Conservation (phyloP, 2,329 filamentous ascomycete genomes). For the Hypoxylon sp. region DNA sequence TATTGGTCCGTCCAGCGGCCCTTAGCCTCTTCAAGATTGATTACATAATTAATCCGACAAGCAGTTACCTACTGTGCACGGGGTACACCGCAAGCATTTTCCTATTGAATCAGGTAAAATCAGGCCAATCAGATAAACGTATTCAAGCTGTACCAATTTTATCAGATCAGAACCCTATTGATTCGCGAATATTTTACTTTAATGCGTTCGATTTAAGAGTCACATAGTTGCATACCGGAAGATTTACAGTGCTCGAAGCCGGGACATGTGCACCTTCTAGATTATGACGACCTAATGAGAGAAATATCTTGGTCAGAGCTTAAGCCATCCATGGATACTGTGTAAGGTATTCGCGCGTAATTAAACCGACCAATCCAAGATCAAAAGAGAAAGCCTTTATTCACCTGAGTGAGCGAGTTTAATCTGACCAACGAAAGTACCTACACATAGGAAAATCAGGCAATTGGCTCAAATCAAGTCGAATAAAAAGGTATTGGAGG, state of each 20-base stretch:
- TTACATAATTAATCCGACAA: constrained; percentile 11
- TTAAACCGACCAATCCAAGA: too few relatives aligned
- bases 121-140: constrained; percentile 1
- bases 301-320: neutral
- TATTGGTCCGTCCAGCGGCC: constrained; percentile 19
- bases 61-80: neutral
- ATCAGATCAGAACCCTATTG: neutral
- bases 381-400: too few relatives aligned
- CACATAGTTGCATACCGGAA: neutral
- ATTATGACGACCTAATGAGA: too few relatives aligned
- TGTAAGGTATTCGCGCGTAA: too few relatives aligned
- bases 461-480: too few relatives aligned
- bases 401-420: too few relatives aligned
- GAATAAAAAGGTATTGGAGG: too few relatives aligned
- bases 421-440: too few relatives aligned
- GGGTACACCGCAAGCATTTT: neutral
- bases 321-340: neutral
- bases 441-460: too few relatives aligned
- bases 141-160: neutral
- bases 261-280: neutral
- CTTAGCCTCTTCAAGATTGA: neutral
- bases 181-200: neutral
- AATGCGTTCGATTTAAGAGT: too few relatives aligned
- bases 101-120: neutral
- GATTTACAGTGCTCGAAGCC: neutral